Percentiles rank a stretch among this genome's conserved stretches.
Evolutionary conservation across 176 grass and related monocot genomes (phyloP).

Genomic region (Elaeis guineensis): DNA sequence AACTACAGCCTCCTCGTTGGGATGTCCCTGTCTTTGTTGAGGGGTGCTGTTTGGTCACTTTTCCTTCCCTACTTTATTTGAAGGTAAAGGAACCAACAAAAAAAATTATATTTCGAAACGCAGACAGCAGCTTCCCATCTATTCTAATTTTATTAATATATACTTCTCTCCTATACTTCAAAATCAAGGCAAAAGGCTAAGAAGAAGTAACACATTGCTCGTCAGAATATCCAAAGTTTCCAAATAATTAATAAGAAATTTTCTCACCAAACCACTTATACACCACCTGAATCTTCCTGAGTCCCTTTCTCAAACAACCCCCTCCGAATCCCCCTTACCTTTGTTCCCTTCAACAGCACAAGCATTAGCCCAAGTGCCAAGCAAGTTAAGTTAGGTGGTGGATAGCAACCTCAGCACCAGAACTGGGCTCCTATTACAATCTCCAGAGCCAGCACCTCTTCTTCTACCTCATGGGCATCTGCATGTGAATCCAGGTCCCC

Average conservation of each 20-base stretch:
- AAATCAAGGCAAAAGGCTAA: conserved; percentile 1
- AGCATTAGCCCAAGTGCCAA: conserved; percentile 19
- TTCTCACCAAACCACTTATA: neutral
- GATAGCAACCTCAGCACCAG: conserved; percentile 24
- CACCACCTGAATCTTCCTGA: neutral
- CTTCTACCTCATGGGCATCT: neutral
- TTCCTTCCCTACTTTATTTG: conserved; percentile 23
- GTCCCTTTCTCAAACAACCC: conserved; percentile 17
- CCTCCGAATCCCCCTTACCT: neutral
- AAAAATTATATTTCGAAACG: neutral
- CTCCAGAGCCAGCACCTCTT: neutral
- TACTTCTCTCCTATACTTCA: conserved; percentile 6
- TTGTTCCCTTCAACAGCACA: neutral
- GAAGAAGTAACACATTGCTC: neutral
- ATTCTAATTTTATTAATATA: neutral
- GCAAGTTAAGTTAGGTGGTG: conserved; percentile 18
- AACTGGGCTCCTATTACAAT: conserved; percentile 14
- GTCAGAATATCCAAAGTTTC: too few relatives aligned
- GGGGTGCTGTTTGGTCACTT: conserved; percentile 13
- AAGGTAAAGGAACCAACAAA: conserved; percentile 19
- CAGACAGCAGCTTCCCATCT: conserved; percentile 21
- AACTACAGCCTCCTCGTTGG: conserved; percentile 3
- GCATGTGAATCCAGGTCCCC: neutral
- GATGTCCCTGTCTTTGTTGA: conserved; percentile 5
- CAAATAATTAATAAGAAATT: neutral